phyloP scores from a whole-genome alignment of 2,329 filamentous ascomycete species.

The Shiraia sp. region DNA sequence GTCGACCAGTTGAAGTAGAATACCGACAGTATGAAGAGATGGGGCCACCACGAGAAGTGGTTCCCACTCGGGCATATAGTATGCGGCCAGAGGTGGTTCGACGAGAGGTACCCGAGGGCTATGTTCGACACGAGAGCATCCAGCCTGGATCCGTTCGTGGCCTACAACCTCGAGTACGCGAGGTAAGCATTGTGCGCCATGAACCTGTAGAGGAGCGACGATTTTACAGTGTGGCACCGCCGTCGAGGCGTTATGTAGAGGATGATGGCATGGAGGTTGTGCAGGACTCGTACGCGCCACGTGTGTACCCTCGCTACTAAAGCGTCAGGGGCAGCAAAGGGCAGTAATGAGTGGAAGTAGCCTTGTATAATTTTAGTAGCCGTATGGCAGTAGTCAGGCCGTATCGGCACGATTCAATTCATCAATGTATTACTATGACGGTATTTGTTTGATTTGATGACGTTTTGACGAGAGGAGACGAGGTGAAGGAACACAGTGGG shows the following conservation, averaged over 20 bases:
- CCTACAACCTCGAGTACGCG: conserved; percentile 40
- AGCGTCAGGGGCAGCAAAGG: no score
- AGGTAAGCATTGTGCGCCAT: conserved; percentile 48
- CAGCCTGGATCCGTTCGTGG: conserved; percentile 43
- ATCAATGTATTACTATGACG: no score
- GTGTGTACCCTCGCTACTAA: conserved; percentile 44
- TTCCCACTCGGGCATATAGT: conserved; percentile 42
- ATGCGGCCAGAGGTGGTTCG: conserved; percentile 44
- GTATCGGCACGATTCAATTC: no score
- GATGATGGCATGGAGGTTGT: conserved; percentile 36
- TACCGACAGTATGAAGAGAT: conserved; percentile 45
- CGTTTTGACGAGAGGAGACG: no score
- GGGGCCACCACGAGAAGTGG: conserved; percentile 40
- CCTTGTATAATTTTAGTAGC: background rate
- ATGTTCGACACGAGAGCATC: conserved; percentile 46
- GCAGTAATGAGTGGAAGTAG: conserved; percentile 1
- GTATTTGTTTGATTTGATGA: no score
- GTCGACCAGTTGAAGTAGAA: conserved; percentile 49
- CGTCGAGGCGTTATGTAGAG: conserved; percentile 47
- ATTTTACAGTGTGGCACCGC: conserved; percentile 34
- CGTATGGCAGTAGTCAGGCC: no score
- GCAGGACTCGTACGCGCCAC: conserved; percentile 33
- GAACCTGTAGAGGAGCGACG: conserved; percentile 39
- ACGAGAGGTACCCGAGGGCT: conserved; percentile 40
- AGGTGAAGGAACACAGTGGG: no score